Evolutionary conservation across 257 asterid species (phyloP).

Genomic region (Nicotiana tabacum): DNA sequence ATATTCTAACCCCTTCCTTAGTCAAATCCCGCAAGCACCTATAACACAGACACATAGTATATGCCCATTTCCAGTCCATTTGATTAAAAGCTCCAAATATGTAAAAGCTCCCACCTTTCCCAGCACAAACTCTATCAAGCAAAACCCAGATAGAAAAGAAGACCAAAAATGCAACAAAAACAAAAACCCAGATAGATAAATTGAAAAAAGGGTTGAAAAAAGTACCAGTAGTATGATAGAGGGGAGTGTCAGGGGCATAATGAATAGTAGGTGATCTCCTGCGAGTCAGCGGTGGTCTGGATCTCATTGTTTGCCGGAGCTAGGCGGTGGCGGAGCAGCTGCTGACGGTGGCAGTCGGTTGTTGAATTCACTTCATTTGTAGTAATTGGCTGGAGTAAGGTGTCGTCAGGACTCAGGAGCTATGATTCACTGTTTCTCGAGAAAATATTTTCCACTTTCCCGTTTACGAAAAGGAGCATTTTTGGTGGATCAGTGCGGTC

Average conservation of each 20-base stretch:
- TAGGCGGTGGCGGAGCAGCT: background rate
- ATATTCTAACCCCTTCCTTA: background rate
- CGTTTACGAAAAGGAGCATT: background rate
- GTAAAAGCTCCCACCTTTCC: background rate
- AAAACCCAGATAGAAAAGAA: background rate
- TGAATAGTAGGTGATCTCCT: conserved; percentile 8
- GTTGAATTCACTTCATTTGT: background rate
- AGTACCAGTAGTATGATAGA: conserved; percentile 10
- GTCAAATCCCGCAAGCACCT: background rate
- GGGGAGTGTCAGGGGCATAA: background rate
- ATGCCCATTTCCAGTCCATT: background rate
- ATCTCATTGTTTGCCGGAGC: conserved; percentile 4
- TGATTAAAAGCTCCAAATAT: background rate
- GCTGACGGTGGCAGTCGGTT: background rate
- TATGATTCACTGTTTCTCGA: background rate
- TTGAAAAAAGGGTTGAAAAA: background rate
- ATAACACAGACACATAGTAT: background rate
- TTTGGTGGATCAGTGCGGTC: background rate
- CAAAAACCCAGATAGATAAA: background rate
- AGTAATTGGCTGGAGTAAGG: background rate
- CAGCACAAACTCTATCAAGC: background rate
- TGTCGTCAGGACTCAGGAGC: background rate
- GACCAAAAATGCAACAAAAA: background rate
- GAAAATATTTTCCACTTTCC: background rate
- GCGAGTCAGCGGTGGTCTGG: background rate